Base-by-base conservation (phyloP, 306 rosid species). In the Malus sylvestris region DNA sequence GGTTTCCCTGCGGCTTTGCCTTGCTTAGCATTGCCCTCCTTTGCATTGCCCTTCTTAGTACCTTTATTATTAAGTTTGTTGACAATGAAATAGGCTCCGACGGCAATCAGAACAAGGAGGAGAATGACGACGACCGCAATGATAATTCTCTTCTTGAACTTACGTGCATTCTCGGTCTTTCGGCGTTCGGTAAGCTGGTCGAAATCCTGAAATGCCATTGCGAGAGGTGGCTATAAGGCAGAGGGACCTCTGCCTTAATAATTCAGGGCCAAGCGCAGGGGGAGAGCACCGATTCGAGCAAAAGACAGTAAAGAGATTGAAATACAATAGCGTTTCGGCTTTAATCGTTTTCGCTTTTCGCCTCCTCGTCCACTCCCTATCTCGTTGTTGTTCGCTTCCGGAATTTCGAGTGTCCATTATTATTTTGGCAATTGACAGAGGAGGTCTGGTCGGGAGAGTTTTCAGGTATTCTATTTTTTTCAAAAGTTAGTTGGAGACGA, bases 161-260 rank as follows among this genome's bases (percentile, higher is more conserved):
- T 87, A 3, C 84, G 88, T 25, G 72, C 86, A 58, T 78, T 84
- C 83, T 89, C 96, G 2, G 82, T 83, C 60, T 72, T 88, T 19
- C 98, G 83, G 19, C 90, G 83, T 74, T 92, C 96, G 1, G 91
- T 45, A 71, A 95, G 87, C 71, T 85, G 84, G 53, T 91, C 97
- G 63, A 95, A 95, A 83, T 95, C 99, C 62, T 95, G 97, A 71
- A 95, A 92, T 32, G 86, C 99, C 97, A 92, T 3, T 51, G 38
- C 60, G 20, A 22, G n/a, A 58, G 71, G 69, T 23, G 52, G 69
- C 46, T 9, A 10, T 82, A 90, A 92, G 99, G 98, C 97, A 92
- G 97, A 95, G 96, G 18, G 13, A 1, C 51, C 92, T 88, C 99
- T 89, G 97, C 99, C 97, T 89, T 86, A 85, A 92, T 12, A 46